Conservation (phyloP, 768 basidiomycete genomes). For the Boletus rufocinnamomeus region DNA sequence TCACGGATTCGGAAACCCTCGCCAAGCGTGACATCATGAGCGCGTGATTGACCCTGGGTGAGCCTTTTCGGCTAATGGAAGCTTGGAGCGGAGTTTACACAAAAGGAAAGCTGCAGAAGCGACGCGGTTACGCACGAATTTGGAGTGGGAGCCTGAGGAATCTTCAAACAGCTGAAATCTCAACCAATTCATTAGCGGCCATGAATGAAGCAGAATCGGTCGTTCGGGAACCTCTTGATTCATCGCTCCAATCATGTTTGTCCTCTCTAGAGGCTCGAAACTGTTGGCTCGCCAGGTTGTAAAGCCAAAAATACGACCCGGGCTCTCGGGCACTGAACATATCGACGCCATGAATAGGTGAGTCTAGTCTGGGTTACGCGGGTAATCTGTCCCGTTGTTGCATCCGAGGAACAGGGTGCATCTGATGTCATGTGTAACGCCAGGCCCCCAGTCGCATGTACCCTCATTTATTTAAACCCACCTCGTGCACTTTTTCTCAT, state of each 20-base stretch:
- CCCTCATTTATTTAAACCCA: slow-evolving; percentile 18
- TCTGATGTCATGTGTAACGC: slow-evolving; percentile 24
- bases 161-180: background rate
- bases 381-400: background rate
- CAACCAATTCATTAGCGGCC: background rate
- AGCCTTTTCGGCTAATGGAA: background rate
- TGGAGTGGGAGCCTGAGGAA: background rate
- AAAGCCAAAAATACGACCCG: background rate
- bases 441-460: background rate
- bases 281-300: background rate
- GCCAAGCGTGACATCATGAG: too few relatives aligned
- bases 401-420: slow-evolving; percentile 8
- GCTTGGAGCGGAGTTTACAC: background rate
- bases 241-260: background rate
- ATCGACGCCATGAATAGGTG: background rate
- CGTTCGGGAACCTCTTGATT: background rate
- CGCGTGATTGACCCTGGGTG: background rate
- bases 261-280: background rate
- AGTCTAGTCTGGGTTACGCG: background rate
- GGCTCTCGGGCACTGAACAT: background rate
- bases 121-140: background rate
- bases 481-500: background rate
- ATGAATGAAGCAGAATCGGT: background rate
- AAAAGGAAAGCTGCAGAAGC: background rate
- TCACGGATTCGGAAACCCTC: too few relatives aligned